A percentile compares a stretch with the other conserved stretches of the same genome.
Conservation (phyloP, 352 stramenopile genomes). For the Blastocystis sp. region DNA sequence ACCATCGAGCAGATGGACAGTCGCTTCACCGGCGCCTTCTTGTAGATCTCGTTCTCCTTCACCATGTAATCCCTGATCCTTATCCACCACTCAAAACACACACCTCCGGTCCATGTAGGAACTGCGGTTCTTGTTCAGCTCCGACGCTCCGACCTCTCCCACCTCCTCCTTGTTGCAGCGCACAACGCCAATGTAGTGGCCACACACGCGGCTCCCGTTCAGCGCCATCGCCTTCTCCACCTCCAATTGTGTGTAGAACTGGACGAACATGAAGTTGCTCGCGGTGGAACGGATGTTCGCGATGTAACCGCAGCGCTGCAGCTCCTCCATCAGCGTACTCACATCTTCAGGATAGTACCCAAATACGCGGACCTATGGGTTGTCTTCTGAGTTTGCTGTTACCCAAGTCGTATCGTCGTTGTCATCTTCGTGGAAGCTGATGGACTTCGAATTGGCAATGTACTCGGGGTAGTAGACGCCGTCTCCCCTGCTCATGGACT, state of each 20-base stretch:
- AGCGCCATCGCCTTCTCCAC: conserved; percentile 23
- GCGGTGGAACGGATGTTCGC: conserved; percentile 2
- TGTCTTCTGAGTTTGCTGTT: not conserved
- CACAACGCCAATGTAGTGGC: conserved; percentile 12
- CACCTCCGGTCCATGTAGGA: not conserved
- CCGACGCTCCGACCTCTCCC: not conserved
- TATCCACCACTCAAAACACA: not conserved
- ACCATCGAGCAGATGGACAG: not conserved
- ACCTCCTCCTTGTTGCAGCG: conserved; percentile 9
- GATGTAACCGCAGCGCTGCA: conserved; percentile 21
- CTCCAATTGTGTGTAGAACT: conserved; percentile 5
- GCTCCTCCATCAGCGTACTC: conserved; percentile 1
- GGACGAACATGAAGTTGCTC: conserved; percentile 31
- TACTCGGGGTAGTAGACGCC: conserved; percentile 17
- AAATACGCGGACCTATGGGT: conserved; percentile 5
- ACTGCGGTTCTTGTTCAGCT: not conserved
- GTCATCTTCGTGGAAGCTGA: conserved; percentile 18
- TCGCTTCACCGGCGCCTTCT: not conserved
- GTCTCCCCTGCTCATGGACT: not conserved
- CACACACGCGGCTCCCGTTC: not conserved
- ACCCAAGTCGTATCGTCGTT: conserved; percentile 29
- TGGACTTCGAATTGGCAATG: not conserved
- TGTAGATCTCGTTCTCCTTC: conserved; percentile 54
- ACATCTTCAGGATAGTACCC: conserved; percentile 3
- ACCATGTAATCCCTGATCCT: not conserved